Percentiles rank a stretch among this genome's conserved stretches.
Evolutionary conservation across 2,329 filamentous ascomycete genomes (phyloP).

Genomic region (Cryphonectria radicalis): DNA sequence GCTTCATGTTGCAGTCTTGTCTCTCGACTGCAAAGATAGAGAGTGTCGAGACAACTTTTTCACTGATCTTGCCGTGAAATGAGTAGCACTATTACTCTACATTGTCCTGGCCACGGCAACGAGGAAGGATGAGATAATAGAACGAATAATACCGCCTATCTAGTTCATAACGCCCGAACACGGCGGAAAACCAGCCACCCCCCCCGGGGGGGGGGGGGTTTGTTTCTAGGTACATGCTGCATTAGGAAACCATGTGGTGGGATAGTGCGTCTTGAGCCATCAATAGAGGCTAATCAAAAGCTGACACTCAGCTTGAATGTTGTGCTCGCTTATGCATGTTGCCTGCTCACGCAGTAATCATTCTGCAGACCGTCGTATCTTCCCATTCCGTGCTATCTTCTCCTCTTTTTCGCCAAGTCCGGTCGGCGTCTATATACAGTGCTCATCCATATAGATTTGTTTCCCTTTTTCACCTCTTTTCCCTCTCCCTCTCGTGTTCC

Average conservation of each 20-base stretch:
- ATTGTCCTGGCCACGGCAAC: background rate
- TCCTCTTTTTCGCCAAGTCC: background rate
- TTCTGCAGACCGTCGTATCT: background rate
- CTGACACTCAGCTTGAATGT: background rate
- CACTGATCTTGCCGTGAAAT: too few species aligned
- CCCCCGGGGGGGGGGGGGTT: background rate
- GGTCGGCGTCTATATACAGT: background rate
- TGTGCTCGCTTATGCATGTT: constrained; percentile 10
- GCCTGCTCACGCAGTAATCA: background rate
- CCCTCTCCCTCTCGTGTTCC: background rate
- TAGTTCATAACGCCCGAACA: background rate
- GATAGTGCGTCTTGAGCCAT: background rate
- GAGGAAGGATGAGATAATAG: background rate
- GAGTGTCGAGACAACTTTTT: background rate
- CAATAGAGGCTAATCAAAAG: background rate
- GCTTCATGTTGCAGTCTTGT: background rate
- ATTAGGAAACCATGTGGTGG: background rate
- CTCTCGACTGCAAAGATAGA: background rate
- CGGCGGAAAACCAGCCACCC: background rate
- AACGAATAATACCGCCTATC: background rate
- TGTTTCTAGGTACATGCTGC: background rate
- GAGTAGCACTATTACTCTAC: too few species aligned
- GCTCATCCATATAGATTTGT: background rate
- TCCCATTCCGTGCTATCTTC: background rate
- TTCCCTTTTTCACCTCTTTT: background rate